Evolutionary conservation across 2,329 filamentous ascomycete species (phyloP), one percentile per base, ranked within the genome.

Genomic region (Phaeosphaeria sp.): DNA sequence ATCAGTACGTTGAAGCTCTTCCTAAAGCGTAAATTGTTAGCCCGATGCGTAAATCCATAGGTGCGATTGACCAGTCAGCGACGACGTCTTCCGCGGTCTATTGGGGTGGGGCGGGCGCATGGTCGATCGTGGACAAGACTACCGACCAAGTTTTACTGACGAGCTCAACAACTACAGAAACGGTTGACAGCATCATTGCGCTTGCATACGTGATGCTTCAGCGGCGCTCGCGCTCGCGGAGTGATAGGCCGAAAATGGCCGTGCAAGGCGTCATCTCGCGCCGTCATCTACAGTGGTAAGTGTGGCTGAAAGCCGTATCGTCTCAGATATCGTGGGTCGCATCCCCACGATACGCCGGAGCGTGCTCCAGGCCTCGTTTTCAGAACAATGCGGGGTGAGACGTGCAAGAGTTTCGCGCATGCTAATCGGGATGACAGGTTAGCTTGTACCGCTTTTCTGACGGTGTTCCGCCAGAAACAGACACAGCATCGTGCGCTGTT

Each of bases 381-480:
- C 61, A 60, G 60, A 64, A 68, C 57, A 57, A 53, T 57, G 61
- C 61, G 65, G 62, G 59, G 57, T 54, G 63, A 53, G 60, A 53
- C 47, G 55, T 57, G 50, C 55, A 49, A 45, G 45, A 49, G 43
- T 22, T 49, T 30, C 27, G 48, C 42, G 7, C 39, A 42, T 51
- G 64, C 66, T 69, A 60, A 66, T 61, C 57, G 59, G 51, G 60
- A 49, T 58, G 61, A 65, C 60, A 91, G 89, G 81, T 80, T 94
- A 57, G 89, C 88, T 0, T 87, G 88, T 51, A 81, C 82, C 25
- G 92, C 92, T 5, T 96, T 96, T 68, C 75, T 81, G 46, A 79
- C 82, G 51, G 88, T 95, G 25, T 81, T 97, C 67, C 74, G 77
- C 48, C 84, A 82, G 65, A 92, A 90, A 74, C 93, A 96, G 81